Evolutionary conservation across 345 rosid species (phyloP).

Genomic region (Eucalyptus polybractea): DNA sequence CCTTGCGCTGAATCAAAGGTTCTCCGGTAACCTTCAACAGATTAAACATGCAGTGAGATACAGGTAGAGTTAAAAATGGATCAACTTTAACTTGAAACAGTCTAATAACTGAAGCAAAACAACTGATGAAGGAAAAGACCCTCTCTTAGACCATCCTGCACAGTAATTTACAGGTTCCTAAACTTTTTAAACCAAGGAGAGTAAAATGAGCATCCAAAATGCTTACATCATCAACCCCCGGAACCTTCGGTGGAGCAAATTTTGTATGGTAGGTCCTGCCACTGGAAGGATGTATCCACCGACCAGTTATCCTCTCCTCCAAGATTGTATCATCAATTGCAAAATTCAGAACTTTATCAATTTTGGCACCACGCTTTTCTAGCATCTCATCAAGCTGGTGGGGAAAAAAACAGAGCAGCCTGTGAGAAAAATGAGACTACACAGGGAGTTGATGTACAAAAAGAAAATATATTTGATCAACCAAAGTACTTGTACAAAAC

Average conservation of each 20-base stretch:
- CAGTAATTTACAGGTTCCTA: background rate
- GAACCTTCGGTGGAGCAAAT: slow-evolving; percentile 79
- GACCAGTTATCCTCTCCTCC: slow-evolving; percentile 94
- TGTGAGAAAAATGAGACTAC: background rate
- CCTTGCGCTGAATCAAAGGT: slow-evolving; percentile 84
- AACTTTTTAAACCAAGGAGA: background rate
- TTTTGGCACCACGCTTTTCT: slow-evolving; percentile 53
- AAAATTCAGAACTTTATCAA: slow-evolving; percentile 83
- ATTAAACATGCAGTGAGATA: background rate
- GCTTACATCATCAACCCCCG: slow-evolving; percentile 84
- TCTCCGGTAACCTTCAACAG: slow-evolving; percentile 71
- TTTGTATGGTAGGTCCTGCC: slow-evolving; percentile 87
- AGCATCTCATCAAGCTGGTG: slow-evolving; percentile 93
- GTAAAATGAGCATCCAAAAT: background rate
- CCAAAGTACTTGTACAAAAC: slow-evolving; percentile 5
- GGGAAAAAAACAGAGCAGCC: background rate
- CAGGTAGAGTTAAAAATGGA: background rate
- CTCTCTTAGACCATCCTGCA: background rate
- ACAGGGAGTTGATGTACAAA: background rate
- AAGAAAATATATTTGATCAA: background rate
- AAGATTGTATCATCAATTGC: slow-evolving; percentile 77
- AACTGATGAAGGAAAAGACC: background rate
- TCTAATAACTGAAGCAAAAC: background rate
- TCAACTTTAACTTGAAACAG: background rate
- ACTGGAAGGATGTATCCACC: slow-evolving; percentile 97